Base-by-base conservation (phyloP, 768 basidiomycete genomes). In the Austroboletus eburneus region DNA sequence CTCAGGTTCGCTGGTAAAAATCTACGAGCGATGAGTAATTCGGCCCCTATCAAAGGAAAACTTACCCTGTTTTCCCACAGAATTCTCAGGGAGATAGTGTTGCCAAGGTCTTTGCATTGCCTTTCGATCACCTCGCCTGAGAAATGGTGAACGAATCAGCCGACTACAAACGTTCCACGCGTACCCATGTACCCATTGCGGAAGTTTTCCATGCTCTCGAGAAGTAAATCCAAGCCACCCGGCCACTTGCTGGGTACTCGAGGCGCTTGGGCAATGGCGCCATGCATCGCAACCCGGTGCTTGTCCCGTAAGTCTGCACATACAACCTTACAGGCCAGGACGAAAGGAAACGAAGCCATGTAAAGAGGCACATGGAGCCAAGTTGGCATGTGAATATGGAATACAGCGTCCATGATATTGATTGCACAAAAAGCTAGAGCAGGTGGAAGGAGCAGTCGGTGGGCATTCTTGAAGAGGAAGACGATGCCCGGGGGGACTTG, bases 1-100 rank as follows among this genome's bases (percentile, higher is more conserved):
- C 33, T 75, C 74, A 4, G 78, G 78, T 44, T 79, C 77, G 8
- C 55, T 51, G 1, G 76, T 78, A 10, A 77, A 54, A 42, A 77
- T 56, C 74, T 76, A 44, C 8, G 23, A 18, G 30, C 27, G 5
- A 50, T 27, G 25, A n/a, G 38, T 18, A 5, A 30, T 30, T n/a
- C 35, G 23, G 33, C 27, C 36, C n/a, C 43, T 34, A 51, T 43
- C 40, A 25, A 42, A n/a, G 9, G 25, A 14, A 35, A 14, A 57
- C 66, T n/a, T 44, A 68, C 74, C 59, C 66, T 58, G 40, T 68
- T 60, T 36, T 73, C 67, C 44, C 65, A 72, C n/a, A 76, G 56
- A 13, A 70, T 52, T 12, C 59, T 57, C 4, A 69, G 30, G 34
- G 63, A 67, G 40, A 68, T 50, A 3, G 63, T 65, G 20, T 62